phyloP scores from a whole-genome alignment of 805 yeast genomes.

The Ogataea zsoltii region DNA sequence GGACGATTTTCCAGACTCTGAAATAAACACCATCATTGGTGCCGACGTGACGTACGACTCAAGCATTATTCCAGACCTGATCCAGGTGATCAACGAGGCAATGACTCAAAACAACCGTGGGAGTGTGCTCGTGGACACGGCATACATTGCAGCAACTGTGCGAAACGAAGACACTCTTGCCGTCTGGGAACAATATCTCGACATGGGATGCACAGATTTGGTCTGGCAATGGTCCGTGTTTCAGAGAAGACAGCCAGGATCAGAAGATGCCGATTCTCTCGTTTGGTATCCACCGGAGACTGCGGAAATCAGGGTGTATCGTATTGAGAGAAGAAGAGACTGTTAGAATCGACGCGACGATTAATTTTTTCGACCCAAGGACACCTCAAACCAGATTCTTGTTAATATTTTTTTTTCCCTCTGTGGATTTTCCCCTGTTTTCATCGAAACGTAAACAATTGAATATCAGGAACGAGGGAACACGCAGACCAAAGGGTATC shows the following conservation, averaged over 20 bases:
- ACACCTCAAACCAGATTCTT: constrained; percentile 8
- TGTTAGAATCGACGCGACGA: constrained; percentile 3
- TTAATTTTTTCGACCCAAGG: constrained; percentile 1
- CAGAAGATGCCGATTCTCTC: neutral
- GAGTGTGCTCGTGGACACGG: constrained; percentile 22
- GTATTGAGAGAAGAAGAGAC: constrained; percentile 24
- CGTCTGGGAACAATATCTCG: constrained; percentile 42
- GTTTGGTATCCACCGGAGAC: constrained; percentile 27
- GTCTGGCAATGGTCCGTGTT: constrained; percentile 31
- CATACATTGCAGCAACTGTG: constrained; percentile 68
- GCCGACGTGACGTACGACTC: constrained; percentile 90
- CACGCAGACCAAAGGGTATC: too few relatives aligned
- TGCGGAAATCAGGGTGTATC: constrained; percentile 27
- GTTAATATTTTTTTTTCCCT: neutral
- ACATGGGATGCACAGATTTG: constrained; percentile 24
- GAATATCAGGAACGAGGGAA: neutral
- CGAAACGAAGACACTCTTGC: constrained; percentile 57
- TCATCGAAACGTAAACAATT: constrained; percentile 17
- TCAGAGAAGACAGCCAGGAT: neutral
- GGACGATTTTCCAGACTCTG: constrained; percentile 39
- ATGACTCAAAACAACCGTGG: constrained; percentile 21
- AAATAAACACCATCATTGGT: constrained; percentile 59
- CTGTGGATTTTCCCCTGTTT: constrained; percentile 2
- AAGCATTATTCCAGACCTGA: constrained; percentile 54
- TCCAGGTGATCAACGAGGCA: constrained; percentile 46